Percentiles rank a stretch among this genome's conserved stretches.
These are phyloP conservation scores for Camelina neglecta DNA, from an alignment of 345 rosid genomes.

Conservation along the genomic window DNA sequence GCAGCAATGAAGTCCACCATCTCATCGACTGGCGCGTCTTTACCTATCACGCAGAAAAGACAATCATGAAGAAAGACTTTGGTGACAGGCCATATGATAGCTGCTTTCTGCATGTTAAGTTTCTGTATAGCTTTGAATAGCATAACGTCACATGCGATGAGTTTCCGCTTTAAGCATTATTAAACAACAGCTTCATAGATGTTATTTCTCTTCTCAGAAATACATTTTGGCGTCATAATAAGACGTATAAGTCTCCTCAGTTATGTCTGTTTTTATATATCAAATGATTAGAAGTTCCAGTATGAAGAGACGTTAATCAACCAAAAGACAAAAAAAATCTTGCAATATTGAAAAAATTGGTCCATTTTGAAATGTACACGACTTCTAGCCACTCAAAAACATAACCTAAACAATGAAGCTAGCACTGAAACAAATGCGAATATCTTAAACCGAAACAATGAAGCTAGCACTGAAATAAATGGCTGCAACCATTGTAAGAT, in stretches of 20 bases:
- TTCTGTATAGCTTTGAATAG: background rate
- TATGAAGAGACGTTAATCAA: background rate
- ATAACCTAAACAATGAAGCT: background rate
- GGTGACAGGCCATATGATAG: background rate
- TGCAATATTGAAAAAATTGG: constrained; percentile 10
- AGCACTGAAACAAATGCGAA: background rate
- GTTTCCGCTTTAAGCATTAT: background rate
- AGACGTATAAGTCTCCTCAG: background rate
- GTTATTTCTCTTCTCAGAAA: background rate
- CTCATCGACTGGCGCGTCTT: constrained; percentile 62
- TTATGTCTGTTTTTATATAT: background rate
- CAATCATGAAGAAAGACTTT: constrained; percentile 17
- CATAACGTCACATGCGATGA: constrained; percentile 5
- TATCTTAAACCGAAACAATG: background rate
- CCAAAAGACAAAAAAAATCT: background rate
- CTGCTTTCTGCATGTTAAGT: constrained; percentile 14
- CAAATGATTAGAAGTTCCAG: constrained; percentile 9
- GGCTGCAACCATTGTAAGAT: background rate
- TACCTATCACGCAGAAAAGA: constrained; percentile 54
- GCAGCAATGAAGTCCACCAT: constrained; percentile 85
- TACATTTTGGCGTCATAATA: background rate
- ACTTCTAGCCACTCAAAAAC: background rate
- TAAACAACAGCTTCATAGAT: constrained; percentile 22
- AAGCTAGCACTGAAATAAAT: background rate
- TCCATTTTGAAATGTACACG: background rate